Percentiles rank a stretch among this genome's conserved stretches.
Conservation (phyloP, 495 filamentous ascomycete species). For the Penicillium paxilli region DNA sequence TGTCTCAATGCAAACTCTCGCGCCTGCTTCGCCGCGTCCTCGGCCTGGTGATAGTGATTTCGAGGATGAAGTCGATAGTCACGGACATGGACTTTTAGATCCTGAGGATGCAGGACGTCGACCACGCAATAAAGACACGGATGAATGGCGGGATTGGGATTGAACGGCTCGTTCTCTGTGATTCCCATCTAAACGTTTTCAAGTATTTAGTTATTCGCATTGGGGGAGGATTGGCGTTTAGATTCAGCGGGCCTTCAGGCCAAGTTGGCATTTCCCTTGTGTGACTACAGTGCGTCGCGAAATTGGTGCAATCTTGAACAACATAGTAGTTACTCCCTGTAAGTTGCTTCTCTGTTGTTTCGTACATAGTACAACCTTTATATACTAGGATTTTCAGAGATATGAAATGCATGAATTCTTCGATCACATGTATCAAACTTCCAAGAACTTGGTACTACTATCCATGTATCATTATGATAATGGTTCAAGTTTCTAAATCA, state of each 20-base stretch:
- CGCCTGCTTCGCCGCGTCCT: slow-evolving; percentile 43
- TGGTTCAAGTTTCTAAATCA: too few species aligned
- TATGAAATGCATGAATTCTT: too few species aligned
- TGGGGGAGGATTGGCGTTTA: slow-evolving; percentile 1
- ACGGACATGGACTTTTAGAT: slow-evolving; percentile 23
- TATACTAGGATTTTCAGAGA: too few species aligned
- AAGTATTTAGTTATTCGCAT: neutral
- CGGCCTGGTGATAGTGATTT: slow-evolving; percentile 45
- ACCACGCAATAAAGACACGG: slow-evolving; percentile 18
- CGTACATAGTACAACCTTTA: too few species aligned
- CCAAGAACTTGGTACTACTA: too few species aligned
- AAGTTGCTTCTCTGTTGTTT: too few species aligned
- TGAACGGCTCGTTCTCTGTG: slow-evolving; percentile 7
- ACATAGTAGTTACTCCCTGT: too few species aligned
- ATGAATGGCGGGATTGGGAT: slow-evolving; percentile 51
- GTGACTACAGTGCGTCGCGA: slow-evolving; percentile 2
- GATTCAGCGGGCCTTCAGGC: slow-evolving; percentile 5
- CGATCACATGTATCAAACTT: too few species aligned
- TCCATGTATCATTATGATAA: too few species aligned
- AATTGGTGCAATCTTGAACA: too few species aligned
- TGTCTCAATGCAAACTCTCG: slow-evolving; percentile 55
- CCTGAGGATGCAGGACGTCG: slow-evolving; percentile 8
- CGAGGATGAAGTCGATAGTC: slow-evolving; percentile 40
- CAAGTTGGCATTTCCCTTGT: slow-evolving; percentile 13
- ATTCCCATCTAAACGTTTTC: neutral